phyloP scores from a whole-genome alignment of 306 rosid genomes.

The Rosa persica region DNA sequence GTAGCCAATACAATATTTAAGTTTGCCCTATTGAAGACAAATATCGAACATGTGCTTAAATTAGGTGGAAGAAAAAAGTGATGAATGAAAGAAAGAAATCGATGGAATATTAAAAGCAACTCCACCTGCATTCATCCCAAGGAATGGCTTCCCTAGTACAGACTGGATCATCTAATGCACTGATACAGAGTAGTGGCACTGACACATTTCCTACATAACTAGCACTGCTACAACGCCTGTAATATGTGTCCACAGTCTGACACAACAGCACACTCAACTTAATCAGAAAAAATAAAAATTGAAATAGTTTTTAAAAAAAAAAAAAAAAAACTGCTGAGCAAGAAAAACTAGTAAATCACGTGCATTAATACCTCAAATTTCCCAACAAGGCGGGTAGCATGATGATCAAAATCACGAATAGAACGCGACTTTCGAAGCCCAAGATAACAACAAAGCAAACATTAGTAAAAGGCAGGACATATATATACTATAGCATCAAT shows the following conservation, averaged over 20 bases:
- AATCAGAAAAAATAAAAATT: background rate
- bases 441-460: conserved; percentile 26
- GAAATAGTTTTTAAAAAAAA: background rate
- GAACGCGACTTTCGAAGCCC: conserved; percentile 65
- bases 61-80: conserved; percentile 11
- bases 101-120: conserved; percentile 24
- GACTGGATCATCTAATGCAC: conserved; percentile 94
- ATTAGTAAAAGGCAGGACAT: conserved; percentile 16
- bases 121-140: conserved; percentile 98
- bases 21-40: conserved; percentile 47
- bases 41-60: conserved; percentile 17
- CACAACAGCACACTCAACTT: conserved; percentile 33
- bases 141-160: conserved; percentile 99
- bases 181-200: conserved; percentile 85
- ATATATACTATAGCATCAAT: background rate
- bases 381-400: conserved; percentile 85
- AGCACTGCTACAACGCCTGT: conserved; percentile 82
- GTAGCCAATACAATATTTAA: conserved; percentile 74
- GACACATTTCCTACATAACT: conserved; percentile 73
- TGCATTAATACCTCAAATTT: conserved; percentile 70
- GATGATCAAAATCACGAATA: conserved; percentile 84
- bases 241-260: conserved; percentile 92
- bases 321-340: background rate
- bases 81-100: conserved; percentile 7
- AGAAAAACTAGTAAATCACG: conserved; percentile 13